These are phyloP conservation scores for Talaromyces albobiverticillius DNA, from an alignment of 2,329 filamentous ascomycete species.

Conservation along the genomic window DNA sequence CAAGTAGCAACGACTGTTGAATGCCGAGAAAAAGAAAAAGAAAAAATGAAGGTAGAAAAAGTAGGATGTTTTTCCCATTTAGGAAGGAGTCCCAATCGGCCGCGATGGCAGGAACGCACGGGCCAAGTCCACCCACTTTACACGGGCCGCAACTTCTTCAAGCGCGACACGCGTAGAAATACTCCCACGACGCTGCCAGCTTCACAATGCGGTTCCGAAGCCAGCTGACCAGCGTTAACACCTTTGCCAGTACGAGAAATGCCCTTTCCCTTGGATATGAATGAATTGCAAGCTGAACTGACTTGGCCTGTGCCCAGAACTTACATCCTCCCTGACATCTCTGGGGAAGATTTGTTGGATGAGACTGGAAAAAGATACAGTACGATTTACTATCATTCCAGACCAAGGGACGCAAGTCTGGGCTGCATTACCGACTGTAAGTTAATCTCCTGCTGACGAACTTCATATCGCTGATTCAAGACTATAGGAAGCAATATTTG, in stretches of 20 bases:
- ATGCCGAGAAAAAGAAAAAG: too few species aligned
- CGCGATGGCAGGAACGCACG: too few species aligned
- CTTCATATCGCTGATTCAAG: not conserved
- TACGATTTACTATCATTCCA: conserved; percentile 93
- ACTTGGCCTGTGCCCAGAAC: conserved; percentile 41
- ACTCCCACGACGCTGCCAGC: too few species aligned
- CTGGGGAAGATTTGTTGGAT: conserved; percentile 86
- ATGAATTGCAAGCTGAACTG: not conserved
- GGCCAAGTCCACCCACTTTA: too few species aligned
- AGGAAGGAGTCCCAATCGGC: too few species aligned
- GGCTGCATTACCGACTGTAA: conserved; percentile 63
- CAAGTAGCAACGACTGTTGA: too few species aligned
- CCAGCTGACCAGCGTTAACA: conserved; percentile 50
- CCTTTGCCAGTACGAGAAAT: conserved; percentile 49
- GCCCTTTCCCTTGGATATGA: not conserved
- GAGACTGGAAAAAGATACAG: conserved; percentile 78
- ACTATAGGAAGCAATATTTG: conserved; percentile 75
- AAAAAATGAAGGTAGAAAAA: too few species aligned
- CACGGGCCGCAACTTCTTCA: too few species aligned
- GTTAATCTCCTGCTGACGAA: conserved; percentile 15
- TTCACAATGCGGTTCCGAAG: conserved; percentile 52
- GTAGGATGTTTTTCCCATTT: too few species aligned
- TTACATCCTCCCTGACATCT: conserved; percentile 61
- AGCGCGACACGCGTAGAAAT: too few species aligned
- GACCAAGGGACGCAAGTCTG: conserved; percentile 95